phyloP scores from a whole-genome alignment of 495 filamentous ascomycete genomes.

The Hypoxylon fragiforme region DNA sequence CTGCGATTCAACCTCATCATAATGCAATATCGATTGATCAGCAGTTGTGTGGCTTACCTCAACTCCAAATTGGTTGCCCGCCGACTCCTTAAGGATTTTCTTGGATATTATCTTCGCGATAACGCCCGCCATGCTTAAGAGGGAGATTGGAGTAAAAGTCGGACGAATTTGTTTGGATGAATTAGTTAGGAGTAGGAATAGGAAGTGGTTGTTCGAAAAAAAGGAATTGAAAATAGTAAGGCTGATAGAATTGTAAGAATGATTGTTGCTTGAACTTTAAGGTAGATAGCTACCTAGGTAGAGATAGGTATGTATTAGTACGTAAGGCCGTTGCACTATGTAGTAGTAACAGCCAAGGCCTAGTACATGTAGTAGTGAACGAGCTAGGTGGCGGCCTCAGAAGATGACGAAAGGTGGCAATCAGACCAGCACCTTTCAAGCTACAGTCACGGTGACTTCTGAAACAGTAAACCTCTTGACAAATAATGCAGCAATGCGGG shows the following conservation, averaged over 20 bases:
- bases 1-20: background rate
- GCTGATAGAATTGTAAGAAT: too few relatives aligned
- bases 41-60: conserved; percentile 52
- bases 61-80: conserved; percentile 67
- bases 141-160: too few relatives aligned
- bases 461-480: conserved; percentile 15
- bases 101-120: conserved; percentile 63
- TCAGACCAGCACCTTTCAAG: background rate
- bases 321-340: too few relatives aligned
- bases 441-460: conserved; percentile 6
- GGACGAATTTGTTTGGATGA: too few relatives aligned
- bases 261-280: too few relatives aligned
- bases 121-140: conserved; percentile 55
- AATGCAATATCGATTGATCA: background rate
- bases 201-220: conserved; percentile 19
- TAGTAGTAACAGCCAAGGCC: too few relatives aligned
- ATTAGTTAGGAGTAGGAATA: too few relatives aligned
- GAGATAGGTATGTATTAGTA: background rate
- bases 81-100: conserved; percentile 66
- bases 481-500: background rate
- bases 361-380: background rate
- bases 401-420: conserved; percentile 2
- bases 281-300: too few relatives aligned
- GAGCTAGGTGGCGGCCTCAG: background rate
- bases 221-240: too few relatives aligned